Conservation (phyloP, 1,139 yeast species). For the Zygosaccharomyces sapae region DNA sequence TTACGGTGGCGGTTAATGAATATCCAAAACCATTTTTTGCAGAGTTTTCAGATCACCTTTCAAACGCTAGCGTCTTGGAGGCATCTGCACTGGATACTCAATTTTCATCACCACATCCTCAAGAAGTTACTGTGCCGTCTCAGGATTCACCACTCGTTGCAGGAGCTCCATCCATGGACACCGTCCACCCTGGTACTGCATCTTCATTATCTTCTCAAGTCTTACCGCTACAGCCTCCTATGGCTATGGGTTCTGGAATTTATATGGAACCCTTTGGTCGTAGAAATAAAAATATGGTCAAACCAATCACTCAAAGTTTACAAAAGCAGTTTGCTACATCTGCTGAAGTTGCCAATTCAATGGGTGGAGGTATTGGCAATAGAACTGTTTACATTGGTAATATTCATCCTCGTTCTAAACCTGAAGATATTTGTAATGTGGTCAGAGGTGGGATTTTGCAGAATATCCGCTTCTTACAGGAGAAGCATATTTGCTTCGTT, state of each 20-base stretch:
- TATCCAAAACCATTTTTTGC: slow-evolving; percentile 21
- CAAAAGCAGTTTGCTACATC: slow-evolving; percentile 68
- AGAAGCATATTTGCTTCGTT: slow-evolving; percentile 76
- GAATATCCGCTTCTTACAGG: slow-evolving; percentile 64
- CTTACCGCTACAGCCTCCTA: slow-evolving; percentile 8
- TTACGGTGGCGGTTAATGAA: slow-evolving; percentile 13
- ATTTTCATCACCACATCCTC: slow-evolving; percentile 20
- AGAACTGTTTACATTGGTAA: slow-evolving; percentile 76
- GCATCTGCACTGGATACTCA: slow-evolving; percentile 15
- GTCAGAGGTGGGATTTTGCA: slow-evolving; percentile 79
- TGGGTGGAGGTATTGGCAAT: slow-evolving; percentile 74
- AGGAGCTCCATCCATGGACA: neutral
- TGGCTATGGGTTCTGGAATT: slow-evolving; percentile 8
- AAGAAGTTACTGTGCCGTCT: slow-evolving; percentile 20
- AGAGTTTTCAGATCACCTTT: slow-evolving; percentile 19
- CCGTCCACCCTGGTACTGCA: neutral
- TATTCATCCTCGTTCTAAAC: slow-evolving; percentile 70
- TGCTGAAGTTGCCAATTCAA: slow-evolving; percentile 67
- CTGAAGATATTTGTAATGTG: slow-evolving; percentile 78
- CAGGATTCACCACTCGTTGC: slow-evolving; percentile 16
- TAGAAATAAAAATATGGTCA: slow-evolving; percentile 11
- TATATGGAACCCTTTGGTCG: slow-evolving; percentile 21
- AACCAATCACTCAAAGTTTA: slow-evolving; percentile 40
- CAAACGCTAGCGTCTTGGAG: slow-evolving; percentile 19
- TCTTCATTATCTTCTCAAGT: slow-evolving; percentile 7